These are phyloP conservation scores for Neolentinus lepideus DNA, from an alignment of 1,284 basidiomycete species.

Conservation along the genomic window DNA sequence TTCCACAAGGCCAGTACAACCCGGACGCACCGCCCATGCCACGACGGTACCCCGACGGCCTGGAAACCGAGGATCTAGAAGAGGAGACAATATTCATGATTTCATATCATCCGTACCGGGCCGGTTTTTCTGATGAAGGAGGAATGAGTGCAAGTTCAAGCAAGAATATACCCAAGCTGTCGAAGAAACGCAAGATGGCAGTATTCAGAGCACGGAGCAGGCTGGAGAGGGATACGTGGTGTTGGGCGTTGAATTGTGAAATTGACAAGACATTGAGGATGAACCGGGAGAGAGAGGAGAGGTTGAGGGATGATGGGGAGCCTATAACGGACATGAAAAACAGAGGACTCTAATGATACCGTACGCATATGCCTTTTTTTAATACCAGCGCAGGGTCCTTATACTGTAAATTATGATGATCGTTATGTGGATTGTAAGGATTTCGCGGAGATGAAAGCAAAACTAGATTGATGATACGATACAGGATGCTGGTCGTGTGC, in stretches of 20 bases:
- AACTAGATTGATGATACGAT: neutral
- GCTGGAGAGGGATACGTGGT: conserved; percentile 83
- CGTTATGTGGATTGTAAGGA: neutral
- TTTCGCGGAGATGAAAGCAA: neutral
- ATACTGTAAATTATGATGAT: neutral
- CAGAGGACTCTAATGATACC: neutral
- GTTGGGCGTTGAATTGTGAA: conserved; percentile 78
- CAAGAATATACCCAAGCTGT: conserved; percentile 5
- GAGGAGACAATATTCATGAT: conserved; percentile 73
- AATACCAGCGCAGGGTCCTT: neutral
- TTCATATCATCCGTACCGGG: conserved; percentile 44
- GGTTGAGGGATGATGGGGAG: conserved; percentile 49
- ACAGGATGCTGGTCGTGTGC: neutral
- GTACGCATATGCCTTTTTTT: neutral
- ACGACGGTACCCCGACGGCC: conserved; percentile 71
- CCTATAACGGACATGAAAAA: conserved; percentile 25
- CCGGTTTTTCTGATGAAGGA: conserved; percentile 9
- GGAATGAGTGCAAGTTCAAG: conserved; percentile 7
- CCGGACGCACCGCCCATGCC: conserved; percentile 44
- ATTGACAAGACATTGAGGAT: conserved; percentile 67
- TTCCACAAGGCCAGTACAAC: conserved; percentile 54
- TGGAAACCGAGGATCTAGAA: conserved; percentile 70
- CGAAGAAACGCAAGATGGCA: conserved; percentile 46
- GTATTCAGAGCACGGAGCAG: conserved; percentile 72
- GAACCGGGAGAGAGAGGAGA: conserved; percentile 50